Conservation (phyloP, 1,139 yeast species). For the Saccharomycopsis hybrid region DNA sequence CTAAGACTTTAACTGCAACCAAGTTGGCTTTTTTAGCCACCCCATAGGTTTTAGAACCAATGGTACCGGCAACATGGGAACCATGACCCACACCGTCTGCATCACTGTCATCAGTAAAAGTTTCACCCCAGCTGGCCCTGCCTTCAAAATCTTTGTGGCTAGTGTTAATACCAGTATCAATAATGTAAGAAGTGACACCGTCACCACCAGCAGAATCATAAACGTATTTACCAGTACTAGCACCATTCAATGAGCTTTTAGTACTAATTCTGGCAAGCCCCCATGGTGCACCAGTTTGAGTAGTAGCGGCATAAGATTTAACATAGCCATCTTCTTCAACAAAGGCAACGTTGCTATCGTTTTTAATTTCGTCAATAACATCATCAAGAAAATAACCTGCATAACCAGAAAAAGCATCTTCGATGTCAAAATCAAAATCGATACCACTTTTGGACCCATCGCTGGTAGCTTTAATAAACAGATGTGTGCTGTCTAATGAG, state of each 20-base stretch:
- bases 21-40: slow-evolving; percentile 69
- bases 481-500: slow-evolving; percentile 32
- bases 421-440: slow-evolving; percentile 43
- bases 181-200: slow-evolving; percentile 84
- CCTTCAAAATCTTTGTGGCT: slow-evolving; percentile 81
- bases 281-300: slow-evolving; percentile 90
- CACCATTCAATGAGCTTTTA: slow-evolving; percentile 67
- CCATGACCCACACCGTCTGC: slow-evolving; percentile 64
- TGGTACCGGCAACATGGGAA: slow-evolving; percentile 83
- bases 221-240: slow-evolving; percentile 77
- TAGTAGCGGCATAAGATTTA: slow-evolving; percentile 31
- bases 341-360: slow-evolving; percentile 62
- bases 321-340: slow-evolving; percentile 56
- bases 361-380: slow-evolving; percentile 63
- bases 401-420: slow-evolving; percentile 52
- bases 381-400: slow-evolving; percentile 70
- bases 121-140: slow-evolving; percentile 64
- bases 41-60: slow-evolving; percentile 69
- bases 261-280: slow-evolving; percentile 93
- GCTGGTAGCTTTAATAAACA: slow-evolving; percentile 21
- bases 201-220: slow-evolving; percentile 81
- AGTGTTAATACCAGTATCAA: slow-evolving; percentile 87
- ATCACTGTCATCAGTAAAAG: slow-evolving; percentile 43
- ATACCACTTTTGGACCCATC: slow-evolving; percentile 23
- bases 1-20: slow-evolving; percentile 73